A percentile compares a stretch with the other conserved stretches of the same genome.
These are phyloP conservation scores for Raphanus hybrid DNA, from an alignment of 441 rosid genomes.

Conservation along the genomic window DNA sequence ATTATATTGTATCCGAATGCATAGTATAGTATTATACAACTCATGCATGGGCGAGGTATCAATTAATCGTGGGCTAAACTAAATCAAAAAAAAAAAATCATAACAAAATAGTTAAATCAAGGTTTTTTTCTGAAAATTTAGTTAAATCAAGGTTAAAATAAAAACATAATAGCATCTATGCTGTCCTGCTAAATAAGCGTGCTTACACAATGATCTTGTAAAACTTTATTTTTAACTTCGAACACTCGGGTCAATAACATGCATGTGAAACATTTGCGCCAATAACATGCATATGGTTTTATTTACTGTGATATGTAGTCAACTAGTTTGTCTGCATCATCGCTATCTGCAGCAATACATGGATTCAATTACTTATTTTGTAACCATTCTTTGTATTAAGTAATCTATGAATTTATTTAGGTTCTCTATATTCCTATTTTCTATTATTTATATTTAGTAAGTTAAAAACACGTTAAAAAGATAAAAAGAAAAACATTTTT, in stretches of 20 bases:
- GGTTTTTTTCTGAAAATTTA: not conserved
- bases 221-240: not conserved
- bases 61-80: not conserved
- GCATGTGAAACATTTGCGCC: not conserved
- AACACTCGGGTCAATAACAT: not conserved
- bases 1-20: not conserved
- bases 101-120: not conserved
- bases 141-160: not conserved
- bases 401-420: too few relatives aligned
- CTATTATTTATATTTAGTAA: too few relatives aligned
- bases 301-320: not conserved
- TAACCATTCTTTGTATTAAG: too few relatives aligned
- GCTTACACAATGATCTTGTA: not conserved
- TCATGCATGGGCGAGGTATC: not conserved
- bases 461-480: too few relatives aligned
- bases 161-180: not conserved
- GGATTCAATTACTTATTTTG: too few relatives aligned
- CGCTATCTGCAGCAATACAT: not conserved
- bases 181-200: not conserved
- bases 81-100: not conserved
- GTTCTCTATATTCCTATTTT: too few relatives aligned
- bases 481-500: too few relatives aligned
- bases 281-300: slow-evolving; percentile 3
- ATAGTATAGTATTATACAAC: not conserved
- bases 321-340: not conserved